These are phyloP conservation scores for Davidsoniella virescens DNA, from an alignment of 2,329 filamentous ascomycete genomes.

Conservation along the genomic window DNA sequence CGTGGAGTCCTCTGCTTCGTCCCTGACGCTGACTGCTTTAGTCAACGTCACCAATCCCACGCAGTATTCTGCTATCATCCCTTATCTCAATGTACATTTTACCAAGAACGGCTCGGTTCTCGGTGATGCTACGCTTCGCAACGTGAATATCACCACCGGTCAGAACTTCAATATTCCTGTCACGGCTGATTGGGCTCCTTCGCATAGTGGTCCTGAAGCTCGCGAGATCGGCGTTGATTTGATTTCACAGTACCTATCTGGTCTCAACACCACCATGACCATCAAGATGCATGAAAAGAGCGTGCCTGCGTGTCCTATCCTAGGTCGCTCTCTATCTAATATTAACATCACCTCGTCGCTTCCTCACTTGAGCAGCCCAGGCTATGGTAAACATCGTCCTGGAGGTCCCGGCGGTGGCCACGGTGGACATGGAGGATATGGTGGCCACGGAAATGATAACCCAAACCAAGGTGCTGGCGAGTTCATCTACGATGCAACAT, in stretches of 20 bases:
- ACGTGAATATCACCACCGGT: conserved; percentile 49
- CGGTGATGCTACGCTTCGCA: conserved; percentile 53
- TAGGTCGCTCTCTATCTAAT: conserved; percentile 57
- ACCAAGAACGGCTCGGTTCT: conserved; percentile 57
- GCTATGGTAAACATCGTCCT: conserved; percentile 14
- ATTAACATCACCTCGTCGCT: conserved; percentile 57
- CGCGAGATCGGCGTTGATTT: conserved; percentile 50
- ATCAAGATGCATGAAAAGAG: conserved; percentile 54
- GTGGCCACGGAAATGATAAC: conserved; percentile 15
- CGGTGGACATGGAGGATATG: not conserved
- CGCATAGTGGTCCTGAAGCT: conserved; percentile 41
- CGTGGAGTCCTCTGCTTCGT: conserved; percentile 52
- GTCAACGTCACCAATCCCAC: conserved; percentile 87
- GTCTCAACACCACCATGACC: conserved; percentile 67
- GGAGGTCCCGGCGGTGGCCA: not conserved
- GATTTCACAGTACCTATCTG: conserved; percentile 74
- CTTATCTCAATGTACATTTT: conserved; percentile 62
- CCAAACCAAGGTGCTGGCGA: conserved; percentile 20
- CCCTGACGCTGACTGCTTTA: conserved; percentile 51
- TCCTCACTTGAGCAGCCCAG: conserved; percentile 47
- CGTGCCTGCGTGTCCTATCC: conserved; percentile 54
- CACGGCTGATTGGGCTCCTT: conserved; percentile 59
- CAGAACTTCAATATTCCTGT: conserved; percentile 55
- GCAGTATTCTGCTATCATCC: conserved; percentile 66
- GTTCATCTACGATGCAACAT: conserved; percentile 73